These are phyloP conservation scores for Pilatotrama ljubarskyi DNA, from an alignment of 768 basidiomycete species.

Conservation along the genomic window DNA sequence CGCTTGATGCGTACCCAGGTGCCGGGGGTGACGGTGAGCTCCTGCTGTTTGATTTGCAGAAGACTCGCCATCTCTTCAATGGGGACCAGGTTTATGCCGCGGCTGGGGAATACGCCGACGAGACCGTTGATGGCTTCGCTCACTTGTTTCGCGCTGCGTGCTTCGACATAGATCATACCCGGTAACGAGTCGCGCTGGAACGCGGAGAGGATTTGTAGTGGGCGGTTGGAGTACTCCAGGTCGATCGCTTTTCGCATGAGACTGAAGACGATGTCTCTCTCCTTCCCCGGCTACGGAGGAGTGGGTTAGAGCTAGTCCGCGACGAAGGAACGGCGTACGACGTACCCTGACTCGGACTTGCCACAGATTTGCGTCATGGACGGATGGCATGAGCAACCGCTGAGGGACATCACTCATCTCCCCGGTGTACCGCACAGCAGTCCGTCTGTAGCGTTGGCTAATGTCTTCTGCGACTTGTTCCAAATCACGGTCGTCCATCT, in stretches of 20 bases:
- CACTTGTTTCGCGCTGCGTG: constrained; percentile 84
- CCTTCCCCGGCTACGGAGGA: constrained; percentile 71
- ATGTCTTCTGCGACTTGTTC: constrained; percentile 84
- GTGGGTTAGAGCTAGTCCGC: constrained; percentile 1
- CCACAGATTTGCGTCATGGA: constrained; percentile 95
- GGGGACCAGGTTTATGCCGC: constrained; percentile 83
- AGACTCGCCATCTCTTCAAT: constrained; percentile 98
- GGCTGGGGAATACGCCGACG: constrained; percentile 86
- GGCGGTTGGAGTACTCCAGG: constrained; percentile 72
- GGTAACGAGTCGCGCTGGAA: constrained; percentile 95
- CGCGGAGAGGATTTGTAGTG: constrained; percentile 86
- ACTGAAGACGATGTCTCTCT: constrained; percentile 90
- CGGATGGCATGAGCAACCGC: constrained; percentile 91
- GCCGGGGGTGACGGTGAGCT: constrained; percentile 77
- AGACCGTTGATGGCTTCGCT: constrained; percentile 84
- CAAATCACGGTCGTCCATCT: constrained; percentile 75
- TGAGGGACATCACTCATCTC: constrained; percentile 95
- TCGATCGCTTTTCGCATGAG: constrained; percentile 93
- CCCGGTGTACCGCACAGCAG: constrained; percentile 76
- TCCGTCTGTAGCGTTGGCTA: constrained; percentile 73
- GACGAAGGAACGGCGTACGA: constrained; percentile 5
- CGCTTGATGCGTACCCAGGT: constrained; percentile 95
- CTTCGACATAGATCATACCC: constrained; percentile 97
- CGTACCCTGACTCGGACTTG: constrained; percentile 89
- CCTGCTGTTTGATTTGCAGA: constrained; percentile 94